Conservation (phyloP, 805 yeast genomes). For the Candida adriatica region DNA sequence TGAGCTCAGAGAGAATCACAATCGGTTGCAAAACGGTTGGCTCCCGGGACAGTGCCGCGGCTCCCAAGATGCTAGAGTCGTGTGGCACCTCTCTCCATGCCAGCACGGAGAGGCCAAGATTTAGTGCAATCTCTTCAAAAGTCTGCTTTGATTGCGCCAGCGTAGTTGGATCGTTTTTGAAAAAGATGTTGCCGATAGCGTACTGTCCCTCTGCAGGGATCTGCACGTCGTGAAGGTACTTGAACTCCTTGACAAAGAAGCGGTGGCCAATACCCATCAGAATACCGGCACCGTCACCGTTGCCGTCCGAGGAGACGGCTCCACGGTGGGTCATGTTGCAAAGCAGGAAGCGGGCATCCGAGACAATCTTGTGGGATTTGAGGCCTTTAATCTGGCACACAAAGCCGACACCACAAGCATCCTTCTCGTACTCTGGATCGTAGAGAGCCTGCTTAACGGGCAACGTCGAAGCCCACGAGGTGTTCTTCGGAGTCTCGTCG, state of each 20-base stretch:
- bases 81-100: slow-evolving; percentile 96
- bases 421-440: slow-evolving; percentile 90
- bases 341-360: slow-evolving; percentile 79
- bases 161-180: slow-evolving; percentile 74
- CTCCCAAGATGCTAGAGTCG: slow-evolving; percentile 90
- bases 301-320: slow-evolving; percentile 94
- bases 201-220: slow-evolving; percentile 81
- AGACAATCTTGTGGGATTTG: slow-evolving; percentile 83
- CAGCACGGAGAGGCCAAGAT: slow-evolving; percentile 72
- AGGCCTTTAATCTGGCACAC: slow-evolving; percentile 89
- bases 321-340: slow-evolving; percentile 99
- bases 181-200: slow-evolving; percentile 91
- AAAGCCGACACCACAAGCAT: slow-evolving; percentile 98
- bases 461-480: slow-evolving; percentile 86
- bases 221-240: slow-evolving; percentile 54
- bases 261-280: slow-evolving; percentile 88
- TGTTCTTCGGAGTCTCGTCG: slow-evolving; percentile 71
- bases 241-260: slow-evolving; percentile 80
- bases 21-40: slow-evolving; percentile 91
- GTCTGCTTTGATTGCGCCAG: slow-evolving; percentile 64
- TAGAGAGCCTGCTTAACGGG: slow-evolving; percentile 87
- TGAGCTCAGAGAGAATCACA: slow-evolving; percentile 57
- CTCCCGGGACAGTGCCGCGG: slow-evolving; percentile 90
- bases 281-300: slow-evolving; percentile 99
- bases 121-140: slow-evolving; percentile 73